A percentile compares a stretch with the other conserved stretches of the same genome.
These are phyloP conservation scores for Phytophthora litchii DNA, from an alignment of 352 stramenopile genomes.

Conservation along the genomic window DNA sequence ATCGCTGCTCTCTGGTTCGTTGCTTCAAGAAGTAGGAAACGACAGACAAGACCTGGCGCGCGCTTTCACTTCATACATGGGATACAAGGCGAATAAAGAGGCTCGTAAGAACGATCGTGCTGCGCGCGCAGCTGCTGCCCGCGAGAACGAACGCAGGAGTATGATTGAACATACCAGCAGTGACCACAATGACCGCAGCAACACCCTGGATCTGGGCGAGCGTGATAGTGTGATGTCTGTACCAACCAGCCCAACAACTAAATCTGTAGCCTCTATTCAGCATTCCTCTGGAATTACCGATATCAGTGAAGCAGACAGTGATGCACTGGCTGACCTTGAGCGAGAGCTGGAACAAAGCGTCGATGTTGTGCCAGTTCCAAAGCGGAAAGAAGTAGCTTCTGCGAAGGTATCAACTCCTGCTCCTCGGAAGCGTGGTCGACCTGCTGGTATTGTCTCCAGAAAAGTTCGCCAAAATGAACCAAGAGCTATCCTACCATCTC, in stretches of 20 bases:
- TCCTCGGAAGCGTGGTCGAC: slow-evolving; percentile 13
- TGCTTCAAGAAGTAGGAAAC: slow-evolving; percentile 10
- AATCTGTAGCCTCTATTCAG: slow-evolving; percentile 11
- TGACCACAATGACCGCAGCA: slow-evolving; percentile 15
- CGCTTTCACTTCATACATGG: slow-evolving; percentile 26
- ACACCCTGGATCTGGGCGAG: slow-evolving; percentile 16
- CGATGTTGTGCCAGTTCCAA: slow-evolving; percentile 4
- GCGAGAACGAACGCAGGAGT: slow-evolving; percentile 20
- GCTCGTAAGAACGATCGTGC: slow-evolving; percentile 20
- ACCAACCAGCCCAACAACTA: slow-evolving; percentile 8
- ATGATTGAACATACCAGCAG: slow-evolving; percentile 1
- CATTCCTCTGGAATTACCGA: slow-evolving; percentile 1
- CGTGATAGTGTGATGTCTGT: slow-evolving; percentile 12
- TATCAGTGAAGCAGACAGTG: slow-evolving; percentile 38
- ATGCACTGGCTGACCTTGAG: slow-evolving; percentile 52
- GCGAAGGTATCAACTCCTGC: neutral
- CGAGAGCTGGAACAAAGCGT: slow-evolving; percentile 42
- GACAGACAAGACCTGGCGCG: slow-evolving; percentile 16
- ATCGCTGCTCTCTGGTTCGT: slow-evolving; percentile 2
- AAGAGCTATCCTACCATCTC: neutral
- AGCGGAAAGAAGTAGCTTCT: neutral
- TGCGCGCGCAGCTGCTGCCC: slow-evolving; percentile 25
- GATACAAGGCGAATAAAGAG: slow-evolving; percentile 33
- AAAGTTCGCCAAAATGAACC: neutral
- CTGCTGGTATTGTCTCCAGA: slow-evolving; percentile 7